These are phyloP conservation scores for Cercophora sp. DNA, from an alignment of 495 filamentous ascomycete species.

Conservation along the genomic window DNA sequence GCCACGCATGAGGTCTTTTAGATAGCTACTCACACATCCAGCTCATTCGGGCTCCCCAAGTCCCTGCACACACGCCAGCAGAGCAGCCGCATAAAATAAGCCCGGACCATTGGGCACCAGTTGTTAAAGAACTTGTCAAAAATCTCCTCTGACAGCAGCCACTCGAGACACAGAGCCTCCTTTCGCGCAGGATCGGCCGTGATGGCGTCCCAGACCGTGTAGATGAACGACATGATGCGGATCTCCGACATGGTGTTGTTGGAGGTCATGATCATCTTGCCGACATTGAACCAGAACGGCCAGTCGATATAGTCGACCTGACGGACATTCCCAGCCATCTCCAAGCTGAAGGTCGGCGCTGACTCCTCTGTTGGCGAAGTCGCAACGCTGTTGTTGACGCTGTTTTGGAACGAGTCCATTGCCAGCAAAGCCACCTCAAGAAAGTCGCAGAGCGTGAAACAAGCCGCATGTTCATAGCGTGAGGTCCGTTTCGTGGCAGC, in stretches of 20 bases:
- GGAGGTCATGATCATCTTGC: constrained; percentile 76
- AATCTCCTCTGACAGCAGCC: constrained; percentile 71
- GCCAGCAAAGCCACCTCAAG: constrained; percentile 65
- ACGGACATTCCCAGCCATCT: constrained; percentile 1
- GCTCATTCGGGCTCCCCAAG: constrained; percentile 59
- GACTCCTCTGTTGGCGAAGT: constrained; percentile 20
- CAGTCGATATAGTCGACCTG: constrained; percentile 58
- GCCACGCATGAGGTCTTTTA: background rate
- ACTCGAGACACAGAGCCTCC: constrained; percentile 66
- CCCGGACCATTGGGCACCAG: constrained; percentile 98
- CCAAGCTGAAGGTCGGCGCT: constrained; percentile 6
- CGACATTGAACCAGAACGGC: constrained; percentile 86
- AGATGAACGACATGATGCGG: constrained; percentile 82
- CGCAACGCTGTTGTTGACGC: constrained; percentile 43
- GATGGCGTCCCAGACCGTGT: constrained; percentile 73
- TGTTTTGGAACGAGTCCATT: constrained; percentile 34
- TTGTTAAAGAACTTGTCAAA: constrained; percentile 89
- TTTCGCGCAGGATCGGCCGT: constrained; percentile 64
- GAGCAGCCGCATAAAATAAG: constrained; percentile 89
- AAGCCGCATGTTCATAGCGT: constrained; percentile 80
- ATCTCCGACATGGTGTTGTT: constrained; percentile 95
- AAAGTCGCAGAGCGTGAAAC: constrained; percentile 90
- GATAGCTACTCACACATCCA: constrained; percentile 64
- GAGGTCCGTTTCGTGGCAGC: constrained; percentile 71
- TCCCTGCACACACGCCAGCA: constrained; percentile 90